Evolutionary conservation across 176 grass and related monocot species (phyloP).

Genomic region (Cenchrus purpureus): DNA sequence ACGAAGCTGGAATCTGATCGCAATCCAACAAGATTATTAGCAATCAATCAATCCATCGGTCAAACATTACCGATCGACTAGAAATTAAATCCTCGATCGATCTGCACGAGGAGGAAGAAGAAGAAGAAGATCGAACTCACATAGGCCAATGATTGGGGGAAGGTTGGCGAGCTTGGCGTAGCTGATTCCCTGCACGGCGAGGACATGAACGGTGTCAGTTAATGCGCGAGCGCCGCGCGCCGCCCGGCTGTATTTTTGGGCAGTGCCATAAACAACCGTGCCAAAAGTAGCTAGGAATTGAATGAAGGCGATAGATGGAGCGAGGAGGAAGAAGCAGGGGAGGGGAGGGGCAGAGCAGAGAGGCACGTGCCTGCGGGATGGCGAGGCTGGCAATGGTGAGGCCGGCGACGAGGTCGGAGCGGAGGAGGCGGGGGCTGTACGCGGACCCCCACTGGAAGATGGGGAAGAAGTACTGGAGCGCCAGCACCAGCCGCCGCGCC

Average conservation of each 20-base stretch:
- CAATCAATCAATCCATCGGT: not conserved
- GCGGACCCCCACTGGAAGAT: conserved; percentile 89
- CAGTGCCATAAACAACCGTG: conserved; percentile 20
- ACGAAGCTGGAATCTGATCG: conserved; percentile 93
- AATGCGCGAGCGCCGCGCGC: not conserved
- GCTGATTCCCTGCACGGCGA: conserved; percentile 86
- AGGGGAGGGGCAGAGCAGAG: not conserved
- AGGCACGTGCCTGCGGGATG: conserved; percentile 62
- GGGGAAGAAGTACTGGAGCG: conserved; percentile 88
- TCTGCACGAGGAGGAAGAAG: not conserved
- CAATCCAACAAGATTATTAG: not conserved
- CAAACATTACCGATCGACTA: not conserved
- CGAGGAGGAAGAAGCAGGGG: not conserved
- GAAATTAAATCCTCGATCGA: not conserved
- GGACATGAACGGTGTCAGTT: not conserved
- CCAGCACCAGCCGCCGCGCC: conserved; percentile 61
- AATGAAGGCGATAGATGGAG: not conserved
- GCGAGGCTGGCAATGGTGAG: conserved; percentile 99
- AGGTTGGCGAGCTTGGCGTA: conserved; percentile 98
- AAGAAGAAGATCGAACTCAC: conserved; percentile 52
- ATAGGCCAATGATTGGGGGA: conserved; percentile 89
- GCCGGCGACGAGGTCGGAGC: conserved; percentile 87
- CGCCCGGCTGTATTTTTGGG: not conserved
- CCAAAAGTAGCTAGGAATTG: conserved; percentile 38
- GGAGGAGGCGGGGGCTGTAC: conserved; percentile 80